phyloP scores from a whole-genome alignment of 139 green algal species.

The Chlamydomonas incerta region DNA sequence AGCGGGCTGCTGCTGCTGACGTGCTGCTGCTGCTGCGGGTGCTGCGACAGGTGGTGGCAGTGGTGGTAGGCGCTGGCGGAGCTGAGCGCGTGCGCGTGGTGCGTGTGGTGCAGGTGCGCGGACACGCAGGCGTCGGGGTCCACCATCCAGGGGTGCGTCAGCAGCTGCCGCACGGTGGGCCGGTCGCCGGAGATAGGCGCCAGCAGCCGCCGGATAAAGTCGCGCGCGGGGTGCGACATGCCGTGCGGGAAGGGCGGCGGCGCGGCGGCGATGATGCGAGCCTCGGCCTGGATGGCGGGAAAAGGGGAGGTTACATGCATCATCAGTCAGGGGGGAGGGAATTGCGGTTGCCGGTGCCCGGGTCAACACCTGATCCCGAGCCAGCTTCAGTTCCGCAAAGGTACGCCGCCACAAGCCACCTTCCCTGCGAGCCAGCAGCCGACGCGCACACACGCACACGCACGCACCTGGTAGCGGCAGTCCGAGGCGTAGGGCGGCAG shows the following conservation, averaged over 20 bases:
- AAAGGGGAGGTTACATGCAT: neutral
- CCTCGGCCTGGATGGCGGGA: neutral
- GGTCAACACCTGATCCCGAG: slow-evolving; percentile 5
- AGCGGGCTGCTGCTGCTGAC: too few relatives aligned
- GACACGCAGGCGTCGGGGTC: neutral
- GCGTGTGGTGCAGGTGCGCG: neutral
- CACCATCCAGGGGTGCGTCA: slow-evolving; percentile 50
- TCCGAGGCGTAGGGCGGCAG: slow-evolving; percentile 30
- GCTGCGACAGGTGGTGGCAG: too few relatives aligned
- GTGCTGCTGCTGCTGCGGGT: too few relatives aligned
- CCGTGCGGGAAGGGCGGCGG: slow-evolving; percentile 25
- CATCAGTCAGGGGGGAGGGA: neutral
- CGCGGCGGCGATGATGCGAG: slow-evolving; percentile 9
- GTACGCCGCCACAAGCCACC: neutral
- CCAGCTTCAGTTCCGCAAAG: neutral
- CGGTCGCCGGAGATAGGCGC: slow-evolving; percentile 24
- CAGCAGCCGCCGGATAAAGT: slow-evolving; percentile 42
- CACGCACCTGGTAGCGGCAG: slow-evolving; percentile 13
- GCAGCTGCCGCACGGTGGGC: slow-evolving; percentile 40
- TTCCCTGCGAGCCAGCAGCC: neutral
- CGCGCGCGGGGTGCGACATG: slow-evolving; percentile 28
- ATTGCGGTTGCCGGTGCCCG: slow-evolving; percentile 22
- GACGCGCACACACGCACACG: too few relatives aligned
- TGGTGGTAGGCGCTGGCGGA: too few relatives aligned
- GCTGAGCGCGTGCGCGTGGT: neutral